Evolutionary conservation across 495 filamentous ascomycete species (phyloP), one percentile per base, ranked within the genome.

Genomic region (Hypoxylon intermedium): DNA sequence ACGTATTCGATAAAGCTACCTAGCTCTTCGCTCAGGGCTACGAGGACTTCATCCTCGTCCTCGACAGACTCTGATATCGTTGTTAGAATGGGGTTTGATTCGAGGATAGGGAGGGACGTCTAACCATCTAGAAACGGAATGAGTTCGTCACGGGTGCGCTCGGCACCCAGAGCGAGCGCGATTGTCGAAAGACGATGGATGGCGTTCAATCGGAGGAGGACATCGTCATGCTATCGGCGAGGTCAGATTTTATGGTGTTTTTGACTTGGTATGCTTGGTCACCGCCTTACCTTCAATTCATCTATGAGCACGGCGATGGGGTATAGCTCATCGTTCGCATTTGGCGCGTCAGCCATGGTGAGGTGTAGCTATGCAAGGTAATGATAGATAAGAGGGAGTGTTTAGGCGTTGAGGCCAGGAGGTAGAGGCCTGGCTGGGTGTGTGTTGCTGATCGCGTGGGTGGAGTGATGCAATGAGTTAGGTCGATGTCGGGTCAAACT

Each of bases 251-350:
- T 34, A 59, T 24, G 4, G 16, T 59, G 5, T n/a, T 58, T 11
- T 13, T 13, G n/a, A 9, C 30, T 21, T 36, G 45, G 23, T 7
- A 11, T n/a, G n/a, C n/a, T 63, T 42, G 43, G 65, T 54, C 45
- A 67, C 57, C 60, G 66, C 71, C 69, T 67, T 81, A 97, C 93
- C 91, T 98, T 98, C 68, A 98, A 82, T 85, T 98, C 94, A 77
- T 98, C 94, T 77, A 98, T 98, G 73, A 98, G 86, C 52, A 98
- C 95, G 60, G 94, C 94, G 82, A 98, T 98, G 69, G 94, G 94
- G 76, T 97, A 98, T 61, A 98, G 92, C 85, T 97, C 95, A 76
- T 98, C 93, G 73, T 87, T 95, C 78, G 80, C 70, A 72, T 77
- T 78, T 58, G 75, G 68, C 72, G 78, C 78, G 73, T 83, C 81